phyloP scores from a whole-genome alignment of 345 rosid genomes.

The Boechera stricta region DNA sequence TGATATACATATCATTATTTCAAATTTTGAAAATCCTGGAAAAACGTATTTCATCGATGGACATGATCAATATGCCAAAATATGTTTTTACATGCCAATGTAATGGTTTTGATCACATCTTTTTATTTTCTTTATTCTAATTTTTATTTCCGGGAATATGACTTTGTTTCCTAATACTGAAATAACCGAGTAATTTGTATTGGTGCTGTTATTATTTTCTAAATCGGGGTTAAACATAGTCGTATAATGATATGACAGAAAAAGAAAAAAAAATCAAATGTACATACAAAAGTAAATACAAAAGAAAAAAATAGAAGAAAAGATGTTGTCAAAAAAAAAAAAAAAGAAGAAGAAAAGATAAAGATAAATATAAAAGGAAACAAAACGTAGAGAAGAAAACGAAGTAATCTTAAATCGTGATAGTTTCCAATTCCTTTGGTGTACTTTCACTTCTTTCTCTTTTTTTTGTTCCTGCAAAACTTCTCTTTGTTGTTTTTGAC shows the following conservation, averaged over 20 bases:
- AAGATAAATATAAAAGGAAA: neutral
- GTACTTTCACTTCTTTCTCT: neutral
- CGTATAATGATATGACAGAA: neutral
- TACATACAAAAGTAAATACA: neutral
- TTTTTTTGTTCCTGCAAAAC: neutral
- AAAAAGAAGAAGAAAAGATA: neutral
- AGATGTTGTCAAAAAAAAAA: no score
- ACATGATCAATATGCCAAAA: no score
- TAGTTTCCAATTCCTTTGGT: conserved; percentile 5
- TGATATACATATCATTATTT: no score
- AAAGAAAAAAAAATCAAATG: neutral
- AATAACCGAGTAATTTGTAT: neutral
- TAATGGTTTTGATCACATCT: neutral
- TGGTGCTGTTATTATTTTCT: neutral
- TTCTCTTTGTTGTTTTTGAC: conserved; percentile 4
- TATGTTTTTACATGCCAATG: no score
- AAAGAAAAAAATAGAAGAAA: neutral
- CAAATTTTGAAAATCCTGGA: no score
- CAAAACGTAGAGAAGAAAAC: neutral
- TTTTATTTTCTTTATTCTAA: neutral
- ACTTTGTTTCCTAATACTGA: neutral
- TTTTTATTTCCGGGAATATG: neutral
- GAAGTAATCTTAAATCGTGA: conserved; percentile 24
- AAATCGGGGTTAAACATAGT: neutral
- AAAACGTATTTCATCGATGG: neutral